A percentile compares a stretch with the other conserved stretches of the same genome.
These are phyloP conservation scores for Isoetes taiwanensis DNA, from an alignment of 75 land plant genomes.

Conservation along the genomic window DNA sequence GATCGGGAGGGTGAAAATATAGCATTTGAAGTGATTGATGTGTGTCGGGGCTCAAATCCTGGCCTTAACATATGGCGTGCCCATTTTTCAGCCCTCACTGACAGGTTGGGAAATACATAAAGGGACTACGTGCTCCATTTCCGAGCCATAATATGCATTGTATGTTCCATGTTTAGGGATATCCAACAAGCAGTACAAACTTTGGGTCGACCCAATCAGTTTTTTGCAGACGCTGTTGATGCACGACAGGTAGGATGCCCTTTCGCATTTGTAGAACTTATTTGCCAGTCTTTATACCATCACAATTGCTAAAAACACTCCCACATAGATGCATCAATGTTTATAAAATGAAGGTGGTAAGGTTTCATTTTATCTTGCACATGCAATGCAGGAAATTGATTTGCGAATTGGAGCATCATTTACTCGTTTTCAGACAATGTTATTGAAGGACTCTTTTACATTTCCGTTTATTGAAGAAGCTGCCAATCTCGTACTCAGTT, in stretches of 20 bases:
- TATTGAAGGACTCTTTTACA: conserved; percentile 58
- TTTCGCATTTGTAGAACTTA: no score
- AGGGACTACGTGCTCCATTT: neutral
- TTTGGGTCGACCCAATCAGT: conserved; percentile 56
- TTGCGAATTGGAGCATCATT: conserved; percentile 91
- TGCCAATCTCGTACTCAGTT: conserved; percentile 63
- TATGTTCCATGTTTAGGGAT: conserved; percentile 37
- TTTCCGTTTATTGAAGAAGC: conserved; percentile 54
- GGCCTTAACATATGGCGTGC: conserved; percentile 58
- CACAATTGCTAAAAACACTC: no score
- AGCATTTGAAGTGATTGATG: conserved; percentile 83
- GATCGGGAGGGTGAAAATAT: conserved; percentile 94
- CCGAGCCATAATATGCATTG: neutral
- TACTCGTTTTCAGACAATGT: conserved; percentile 89
- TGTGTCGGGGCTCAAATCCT: conserved; percentile 41
- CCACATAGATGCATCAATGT: no score
- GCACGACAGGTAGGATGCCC: conserved; percentile 75
- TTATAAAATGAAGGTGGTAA: no score
- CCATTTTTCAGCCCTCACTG: conserved; percentile 79
- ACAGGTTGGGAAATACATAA: conserved; percentile 32
- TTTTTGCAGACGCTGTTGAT: conserved; percentile 85
- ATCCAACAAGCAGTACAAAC: conserved; percentile 63
- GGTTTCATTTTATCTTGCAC: no score
- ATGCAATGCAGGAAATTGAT: conserved; percentile 71
- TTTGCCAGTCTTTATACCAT: no score